Percentiles rank a stretch among this genome's conserved stretches.
Evolutionary conservation across 306 rosid species (phyloP).

Genomic region (Psophocarpus tetragonolobus): DNA sequence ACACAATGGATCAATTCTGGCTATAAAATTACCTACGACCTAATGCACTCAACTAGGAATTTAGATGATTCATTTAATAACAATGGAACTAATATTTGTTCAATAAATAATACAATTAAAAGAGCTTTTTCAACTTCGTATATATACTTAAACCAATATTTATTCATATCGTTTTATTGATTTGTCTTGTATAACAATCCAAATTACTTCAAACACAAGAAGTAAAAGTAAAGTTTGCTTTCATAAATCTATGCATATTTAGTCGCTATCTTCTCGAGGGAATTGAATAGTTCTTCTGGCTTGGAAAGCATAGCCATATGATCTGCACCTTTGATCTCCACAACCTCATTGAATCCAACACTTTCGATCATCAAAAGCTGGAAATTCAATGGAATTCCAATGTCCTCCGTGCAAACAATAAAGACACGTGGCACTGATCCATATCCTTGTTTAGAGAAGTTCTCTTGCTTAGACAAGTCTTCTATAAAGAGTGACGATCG

Average conservation of each 20-base stretch:
- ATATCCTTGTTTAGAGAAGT: constrained; percentile 44
- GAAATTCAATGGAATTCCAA: constrained; percentile 24
- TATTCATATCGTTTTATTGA: too few relatives aligned
- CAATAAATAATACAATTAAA: too few relatives aligned
- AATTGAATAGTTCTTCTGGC: constrained; percentile 39
- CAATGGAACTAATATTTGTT: too few relatives aligned
- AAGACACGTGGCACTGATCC: constrained; percentile 49
- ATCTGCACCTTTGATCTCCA: constrained; percentile 56
- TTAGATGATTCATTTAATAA: too few relatives aligned
- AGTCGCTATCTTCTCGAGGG: constrained; percentile 48
- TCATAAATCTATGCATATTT: constrained; percentile 6
- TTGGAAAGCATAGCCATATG: constrained; percentile 50
- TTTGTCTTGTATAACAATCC: too few relatives aligned
- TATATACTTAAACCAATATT: too few relatives aligned
- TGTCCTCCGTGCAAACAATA: constrained; percentile 42
- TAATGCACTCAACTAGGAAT: too few relatives aligned
- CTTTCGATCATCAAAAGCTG: constrained; percentile 59
- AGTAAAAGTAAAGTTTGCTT: neutral
- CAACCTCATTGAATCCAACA: constrained; percentile 38
- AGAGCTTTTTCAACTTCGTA: too few relatives aligned
- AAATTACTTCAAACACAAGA: neutral
- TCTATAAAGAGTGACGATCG: constrained; percentile 48
- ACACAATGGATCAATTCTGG: too few relatives aligned
- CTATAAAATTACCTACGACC: too few relatives aligned
- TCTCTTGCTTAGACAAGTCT: constrained; percentile 43